Evolutionary conservation across 805 yeast genomes (phyloP).

Genomic region (Dipodascopsis uninucleata): DNA sequence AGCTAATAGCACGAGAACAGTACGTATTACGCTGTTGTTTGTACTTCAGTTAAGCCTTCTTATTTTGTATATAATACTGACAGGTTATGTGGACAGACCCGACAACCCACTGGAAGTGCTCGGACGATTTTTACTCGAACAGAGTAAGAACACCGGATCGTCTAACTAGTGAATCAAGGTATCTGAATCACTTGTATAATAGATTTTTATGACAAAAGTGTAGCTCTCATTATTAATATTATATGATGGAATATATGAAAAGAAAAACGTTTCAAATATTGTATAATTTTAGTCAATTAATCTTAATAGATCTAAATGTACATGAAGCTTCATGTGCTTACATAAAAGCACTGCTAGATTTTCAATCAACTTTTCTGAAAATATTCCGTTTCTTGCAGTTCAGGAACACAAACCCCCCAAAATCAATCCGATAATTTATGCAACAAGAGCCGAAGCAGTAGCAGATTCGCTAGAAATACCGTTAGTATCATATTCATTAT

Average conservation of each 20-base stretch:
- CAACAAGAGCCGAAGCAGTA: constrained; percentile 99
- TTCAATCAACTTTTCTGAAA: background rate
- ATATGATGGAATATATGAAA: too few relatives aligned
- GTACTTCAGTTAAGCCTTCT: background rate
- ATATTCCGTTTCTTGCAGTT: background rate
- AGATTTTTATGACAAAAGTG: background rate
- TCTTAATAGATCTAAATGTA: background rate
- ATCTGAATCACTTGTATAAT: background rate
- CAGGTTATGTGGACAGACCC: too few relatives aligned
- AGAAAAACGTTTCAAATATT: background rate
- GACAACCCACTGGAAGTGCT: constrained; percentile 29
- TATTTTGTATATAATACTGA: background rate
- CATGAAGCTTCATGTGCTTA: too few relatives aligned
- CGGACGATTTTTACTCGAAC: constrained; percentile 25
- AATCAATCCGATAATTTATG: constrained; percentile 49
- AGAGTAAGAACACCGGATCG: constrained; percentile 11
- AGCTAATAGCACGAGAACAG: constrained; percentile 47
- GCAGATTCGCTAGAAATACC: constrained; percentile 72
- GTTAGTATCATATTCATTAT: constrained; percentile 5
- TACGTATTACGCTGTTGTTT: constrained; percentile 1
- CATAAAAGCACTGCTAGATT: background rate
- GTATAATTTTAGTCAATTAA: background rate
- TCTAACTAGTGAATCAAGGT: background rate
- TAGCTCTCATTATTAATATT: too few relatives aligned
- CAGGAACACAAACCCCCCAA: constrained; percentile 1